phyloP scores from a whole-genome alignment of 192 early-diverging fungal species.

The Umbelopsis ramanniana region DNA sequence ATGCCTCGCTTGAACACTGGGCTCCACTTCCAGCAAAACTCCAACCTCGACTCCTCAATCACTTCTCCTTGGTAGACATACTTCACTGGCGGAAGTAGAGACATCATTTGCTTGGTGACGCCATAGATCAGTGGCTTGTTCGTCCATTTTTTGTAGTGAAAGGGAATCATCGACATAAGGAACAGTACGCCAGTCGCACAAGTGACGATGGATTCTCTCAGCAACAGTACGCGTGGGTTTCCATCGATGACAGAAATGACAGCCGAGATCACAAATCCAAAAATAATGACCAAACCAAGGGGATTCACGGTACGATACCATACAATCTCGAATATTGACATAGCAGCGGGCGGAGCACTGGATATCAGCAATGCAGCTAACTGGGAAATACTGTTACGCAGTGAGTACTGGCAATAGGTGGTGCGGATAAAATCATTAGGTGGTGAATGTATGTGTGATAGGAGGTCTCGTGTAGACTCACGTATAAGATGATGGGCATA shows the following conservation, averaged over 20 bases:
- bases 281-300: conserved; percentile 33
- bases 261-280: conserved; percentile 37
- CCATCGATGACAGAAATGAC: conserved; percentile 33
- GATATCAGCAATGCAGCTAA: conserved; percentile 41
- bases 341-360: conserved; percentile 34
- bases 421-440: no score
- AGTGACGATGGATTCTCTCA: conserved; percentile 41
- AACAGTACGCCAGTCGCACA: conserved; percentile 32
- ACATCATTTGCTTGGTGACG: conserved; percentile 29
- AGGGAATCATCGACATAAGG: conserved; percentile 37
- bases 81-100: conserved; percentile 24
- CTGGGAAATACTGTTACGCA: conserved; percentile 23
- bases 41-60: conserved; percentile 25
- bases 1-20: neutral
- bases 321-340: conserved; percentile 24
- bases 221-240: conserved; percentile 36
- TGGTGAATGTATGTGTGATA: no score
- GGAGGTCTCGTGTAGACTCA: neutral
- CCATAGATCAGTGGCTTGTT: conserved; percentile 29
- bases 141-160: conserved; percentile 21
- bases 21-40: conserved; percentile 35
- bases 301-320: conserved; percentile 23
- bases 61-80: conserved; percentile 25
- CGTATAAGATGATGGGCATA: neutral
- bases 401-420: conserved; percentile 15